A percentile compares a stretch with the other conserved stretches of the same genome.
Evolutionary conservation across 1,284 basidiomycete species (phyloP).

Genomic region (Gomphus bonarii): DNA sequence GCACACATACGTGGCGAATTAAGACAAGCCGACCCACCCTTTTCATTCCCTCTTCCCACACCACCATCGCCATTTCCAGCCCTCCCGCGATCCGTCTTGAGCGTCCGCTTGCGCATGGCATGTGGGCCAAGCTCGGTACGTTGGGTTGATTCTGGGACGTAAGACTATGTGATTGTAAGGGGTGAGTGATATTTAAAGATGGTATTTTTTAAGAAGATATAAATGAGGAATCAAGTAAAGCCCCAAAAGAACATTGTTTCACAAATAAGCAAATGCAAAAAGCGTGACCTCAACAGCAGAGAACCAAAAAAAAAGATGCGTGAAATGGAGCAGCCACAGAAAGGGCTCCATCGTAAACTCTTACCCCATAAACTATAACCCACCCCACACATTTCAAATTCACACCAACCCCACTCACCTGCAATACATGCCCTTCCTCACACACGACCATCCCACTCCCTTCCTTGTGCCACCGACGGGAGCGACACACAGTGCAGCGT

Average conservation of each 20-base stretch:
- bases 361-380: neutral
- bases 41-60: slow-evolving; percentile 46
- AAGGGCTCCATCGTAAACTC: neutral
- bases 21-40: neutral
- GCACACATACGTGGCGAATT: slow-evolving; percentile 15
- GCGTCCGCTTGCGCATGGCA: slow-evolving; percentile 45
- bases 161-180: slow-evolving; percentile 37
- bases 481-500: slow-evolving; percentile 61
- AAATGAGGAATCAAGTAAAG: too few relatives aligned
- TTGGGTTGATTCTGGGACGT: slow-evolving; percentile 62
- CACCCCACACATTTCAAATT: neutral
- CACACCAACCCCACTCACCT: slow-evolving; percentile 31
- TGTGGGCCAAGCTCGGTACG: slow-evolving; percentile 47
- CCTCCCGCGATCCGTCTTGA: slow-evolving; percentile 44
- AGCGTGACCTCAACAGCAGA: too few relatives aligned
- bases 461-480: slow-evolving; percentile 71
- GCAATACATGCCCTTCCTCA: slow-evolving; percentile 69
- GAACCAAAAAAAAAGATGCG: too few relatives aligned
- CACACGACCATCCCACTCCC: slow-evolving; percentile 62
- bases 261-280: too few relatives aligned
- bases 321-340: neutral
- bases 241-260: too few relatives aligned
- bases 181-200: too few relatives aligned
- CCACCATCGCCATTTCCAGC: slow-evolving; percentile 26
- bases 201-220: neutral